phyloP scores from a whole-genome alignment of 1,284 basidiomycete genomes.

The Anthracocystis walkeri region DNA sequence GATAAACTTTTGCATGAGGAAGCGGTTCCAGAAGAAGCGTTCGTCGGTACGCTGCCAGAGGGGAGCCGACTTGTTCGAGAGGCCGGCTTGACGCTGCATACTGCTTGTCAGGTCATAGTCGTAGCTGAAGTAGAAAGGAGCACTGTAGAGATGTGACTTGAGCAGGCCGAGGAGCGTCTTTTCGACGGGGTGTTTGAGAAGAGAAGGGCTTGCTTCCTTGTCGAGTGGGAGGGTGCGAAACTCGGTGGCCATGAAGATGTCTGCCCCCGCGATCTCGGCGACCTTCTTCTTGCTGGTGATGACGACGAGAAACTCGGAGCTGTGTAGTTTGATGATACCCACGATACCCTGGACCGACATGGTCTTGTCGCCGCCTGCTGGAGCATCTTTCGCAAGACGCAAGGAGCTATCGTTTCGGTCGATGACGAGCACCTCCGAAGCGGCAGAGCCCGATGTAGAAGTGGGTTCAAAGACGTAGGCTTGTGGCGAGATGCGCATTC shows the following conservation, averaged over 20 bases:
- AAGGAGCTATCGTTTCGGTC: conserved; percentile 43
- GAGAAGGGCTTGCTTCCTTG: conserved; percentile 76
- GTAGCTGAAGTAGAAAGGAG: conserved; percentile 90
- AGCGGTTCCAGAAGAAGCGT: conserved; percentile 98
- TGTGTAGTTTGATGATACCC: conserved; percentile 64
- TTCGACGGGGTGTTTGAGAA: conserved; percentile 82
- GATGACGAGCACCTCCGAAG: conserved; percentile 37
- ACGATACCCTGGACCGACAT: conserved; percentile 59
- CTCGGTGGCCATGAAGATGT: conserved; percentile 88
- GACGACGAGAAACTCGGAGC: conserved; percentile 85
- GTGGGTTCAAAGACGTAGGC: conserved; percentile 49
- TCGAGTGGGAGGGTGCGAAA: conserved; percentile 89
- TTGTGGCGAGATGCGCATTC: conserved; percentile 33
- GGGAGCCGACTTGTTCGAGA: conserved; percentile 73
- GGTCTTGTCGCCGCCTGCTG: conserved; percentile 40
- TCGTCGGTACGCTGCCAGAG: conserved; percentile 85
- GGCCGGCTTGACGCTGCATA: conserved; percentile 82
- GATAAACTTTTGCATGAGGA: conserved; percentile 66
- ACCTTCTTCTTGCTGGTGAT: conserved; percentile 85
- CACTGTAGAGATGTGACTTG: conserved; percentile 83
- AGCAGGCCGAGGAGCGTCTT: conserved; percentile 87
- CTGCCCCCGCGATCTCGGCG: conserved; percentile 83
- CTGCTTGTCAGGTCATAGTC: conserved; percentile 89
- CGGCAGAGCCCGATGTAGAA: conserved; percentile 4
- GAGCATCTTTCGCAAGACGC: conserved; percentile 28